These are phyloP conservation scores for Carex parvula DNA, from an alignment of 176 grass and related monocot genomes.

Conservation along the genomic window DNA sequence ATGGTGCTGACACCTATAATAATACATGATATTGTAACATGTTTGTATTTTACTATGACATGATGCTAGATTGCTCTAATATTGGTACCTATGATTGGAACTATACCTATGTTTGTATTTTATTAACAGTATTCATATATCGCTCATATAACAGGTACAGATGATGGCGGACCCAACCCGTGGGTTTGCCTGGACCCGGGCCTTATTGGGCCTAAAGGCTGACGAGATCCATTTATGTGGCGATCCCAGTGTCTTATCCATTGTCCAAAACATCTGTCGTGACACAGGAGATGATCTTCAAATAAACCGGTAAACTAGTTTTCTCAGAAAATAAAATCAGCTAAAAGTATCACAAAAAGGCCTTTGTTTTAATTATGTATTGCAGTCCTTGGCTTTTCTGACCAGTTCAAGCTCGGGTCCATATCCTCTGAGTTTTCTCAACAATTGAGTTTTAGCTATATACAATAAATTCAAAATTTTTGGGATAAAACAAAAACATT, in stretches of 20 bases:
- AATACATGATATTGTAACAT: not conserved
- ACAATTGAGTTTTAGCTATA: too few relatives aligned
- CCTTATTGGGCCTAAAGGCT: constrained; percentile 80
- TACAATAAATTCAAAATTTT: not conserved
- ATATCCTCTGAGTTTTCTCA: too few relatives aligned
- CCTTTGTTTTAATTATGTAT: not conserved
- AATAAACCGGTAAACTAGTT: not conserved
- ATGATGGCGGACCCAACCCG: constrained; percentile 76
- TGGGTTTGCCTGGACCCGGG: constrained; percentile 84
- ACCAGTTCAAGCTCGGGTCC: not conserved
- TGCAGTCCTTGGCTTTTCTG: not conserved
- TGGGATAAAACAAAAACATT: not conserved
- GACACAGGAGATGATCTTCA: constrained; percentile 76
- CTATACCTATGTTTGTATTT: not conserved
- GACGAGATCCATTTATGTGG: constrained; percentile 97
- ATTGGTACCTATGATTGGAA: not conserved
- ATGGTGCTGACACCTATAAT: not conserved
- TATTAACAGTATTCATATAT: not conserved
- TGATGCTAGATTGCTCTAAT: not conserved
- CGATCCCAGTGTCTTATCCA: constrained; percentile 78
- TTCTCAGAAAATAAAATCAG: not conserved
- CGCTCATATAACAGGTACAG: constrained; percentile 35
- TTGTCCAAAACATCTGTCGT: constrained; percentile 60
- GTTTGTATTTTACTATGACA: not conserved
- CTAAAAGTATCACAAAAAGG: not conserved